Evolutionary conservation across 192 early-diverging fungal species (phyloP), one percentile per base, ranked within the genome.

Genomic region (Chytriomyces hyalinus): DNA sequence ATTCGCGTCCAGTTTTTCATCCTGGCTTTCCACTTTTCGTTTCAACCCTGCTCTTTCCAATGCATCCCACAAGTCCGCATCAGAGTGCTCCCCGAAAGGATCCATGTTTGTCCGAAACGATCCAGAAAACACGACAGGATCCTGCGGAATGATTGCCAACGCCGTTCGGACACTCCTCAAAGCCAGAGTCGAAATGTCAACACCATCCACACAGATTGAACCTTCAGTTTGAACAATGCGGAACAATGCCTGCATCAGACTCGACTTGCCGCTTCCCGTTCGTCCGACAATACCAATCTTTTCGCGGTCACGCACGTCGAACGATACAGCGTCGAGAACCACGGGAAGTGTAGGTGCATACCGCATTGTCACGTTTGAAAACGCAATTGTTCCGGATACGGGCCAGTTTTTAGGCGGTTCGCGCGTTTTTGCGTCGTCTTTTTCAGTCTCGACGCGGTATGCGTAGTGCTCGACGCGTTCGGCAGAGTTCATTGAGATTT

Each of bases 61-160:
- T 1, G 84, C 87, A 59, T 81, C 78, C 94, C 94, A 95, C 11
- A 94, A 75, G 13, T 85, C 89, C 4, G 82, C 77, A 69, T 95
- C 94, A 1, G 79, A 79, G 76, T 90, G 85, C 53, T 85, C 78
- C 50, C 77, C 73, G 50, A 92, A 84, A 17, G 91, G 92, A 67
- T 93, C 93, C 6, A 96, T 77, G 73, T 95, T 95, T 36, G 70
- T 64, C 46, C 84, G 78, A 51, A 85, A 80, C 1, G 50, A 50
- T 9, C 50, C 86, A 36, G 80, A 84, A 50, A 90, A 90, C 44
- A 90, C 64, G 20, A 94, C 87, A 5, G 94, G 94, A 51, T 97
- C 96, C 84, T 98, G 95, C 48, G 96, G 95, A 78, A 98, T 95
- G 57, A 98, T 93, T 0, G 94, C 93, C 61, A 98, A 67, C 49